These are phyloP conservation scores for Daldinia childiae DNA, from an alignment of 495 filamentous ascomycete genomes.

Conservation along the genomic window DNA sequence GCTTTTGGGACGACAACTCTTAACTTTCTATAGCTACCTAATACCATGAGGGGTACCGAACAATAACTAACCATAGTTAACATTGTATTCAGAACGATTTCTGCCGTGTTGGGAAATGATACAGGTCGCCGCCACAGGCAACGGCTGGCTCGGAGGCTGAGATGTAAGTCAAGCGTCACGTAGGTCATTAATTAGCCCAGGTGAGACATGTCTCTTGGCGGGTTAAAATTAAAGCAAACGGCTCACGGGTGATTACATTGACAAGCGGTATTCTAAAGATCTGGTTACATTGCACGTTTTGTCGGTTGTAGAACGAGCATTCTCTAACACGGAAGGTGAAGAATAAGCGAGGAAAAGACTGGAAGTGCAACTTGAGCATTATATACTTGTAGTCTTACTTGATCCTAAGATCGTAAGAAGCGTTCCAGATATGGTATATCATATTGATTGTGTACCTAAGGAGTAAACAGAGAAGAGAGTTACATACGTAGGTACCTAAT, in stretches of 20 bases:
- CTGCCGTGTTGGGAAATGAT: background rate
- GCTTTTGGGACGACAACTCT: background rate
- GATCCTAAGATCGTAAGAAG: background rate
- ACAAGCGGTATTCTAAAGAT: conserved; percentile 21
- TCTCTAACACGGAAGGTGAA: background rate
- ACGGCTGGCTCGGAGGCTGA: background rate
- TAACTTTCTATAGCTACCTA: background rate
- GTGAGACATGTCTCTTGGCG: background rate
- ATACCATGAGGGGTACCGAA: background rate
- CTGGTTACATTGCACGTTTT: conserved; percentile 12
- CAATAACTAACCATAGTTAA: background rate
- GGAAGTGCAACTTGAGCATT: background rate
- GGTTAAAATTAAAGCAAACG: conserved; percentile 27
- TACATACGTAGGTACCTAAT: no score
- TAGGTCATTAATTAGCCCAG: background rate
- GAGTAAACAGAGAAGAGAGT: background rate
- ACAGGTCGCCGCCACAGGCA: background rate
- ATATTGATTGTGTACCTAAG: no score
- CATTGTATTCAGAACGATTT: background rate
- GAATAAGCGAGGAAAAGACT: background rate
- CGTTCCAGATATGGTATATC: no score
- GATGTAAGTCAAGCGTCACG: background rate
- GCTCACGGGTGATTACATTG: conserved; percentile 20
- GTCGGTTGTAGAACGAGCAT: background rate
- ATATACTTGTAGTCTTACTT: background rate